Evolutionary conservation across 2,329 filamentous ascomycete species (phyloP), one percentile per base, ranked within the genome.

Genomic region (Alternaria sp.): DNA sequence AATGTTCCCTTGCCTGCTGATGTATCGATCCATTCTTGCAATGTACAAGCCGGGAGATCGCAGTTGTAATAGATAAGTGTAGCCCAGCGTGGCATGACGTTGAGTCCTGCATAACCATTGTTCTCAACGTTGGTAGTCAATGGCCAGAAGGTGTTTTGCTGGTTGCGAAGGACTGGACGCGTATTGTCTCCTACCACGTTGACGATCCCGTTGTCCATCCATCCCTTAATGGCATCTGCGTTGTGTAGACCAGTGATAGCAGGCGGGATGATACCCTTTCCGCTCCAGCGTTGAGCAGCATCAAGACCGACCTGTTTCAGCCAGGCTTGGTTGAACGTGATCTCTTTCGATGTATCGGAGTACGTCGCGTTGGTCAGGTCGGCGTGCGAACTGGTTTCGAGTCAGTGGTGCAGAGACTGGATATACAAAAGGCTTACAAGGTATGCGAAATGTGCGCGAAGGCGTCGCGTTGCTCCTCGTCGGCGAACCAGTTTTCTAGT

Each of bases 41-140:
- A 71, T 0, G 86, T 89, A 71, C 87, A 89, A 22, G 76, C 79
- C 3, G 85, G 80, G 16, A 82, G 82, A 69, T 87, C 84, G 73
- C 87, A 89, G 77, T 89, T 88, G 81, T 87, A 89, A 79, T 89
- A 89, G 62, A 89, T 89, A 43, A 85, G 83, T 3, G 85, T 86
- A 1, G 87, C 85, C 84, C 84, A 89, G 46, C 87, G 85, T 5
- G 86, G 86, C 70, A 87, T 84, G 51, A 89, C 81, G 59, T 82
- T 82, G 41, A 88, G 79, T 1, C 87, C 87, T 43, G 77, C 83
- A 64, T 84, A 86, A 0, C 87, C 87, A 66, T 89, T 86, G 11
- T 63, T 69, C 0, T 74, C 80, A 0, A 83, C 80, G 3, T 78
- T 87, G 50, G 82, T 85, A 51, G 83, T 85, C 36, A 86, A 80